phyloP scores from a whole-genome alignment of 2,329 filamentous ascomycete genomes.

The Shiraia sp. region DNA sequence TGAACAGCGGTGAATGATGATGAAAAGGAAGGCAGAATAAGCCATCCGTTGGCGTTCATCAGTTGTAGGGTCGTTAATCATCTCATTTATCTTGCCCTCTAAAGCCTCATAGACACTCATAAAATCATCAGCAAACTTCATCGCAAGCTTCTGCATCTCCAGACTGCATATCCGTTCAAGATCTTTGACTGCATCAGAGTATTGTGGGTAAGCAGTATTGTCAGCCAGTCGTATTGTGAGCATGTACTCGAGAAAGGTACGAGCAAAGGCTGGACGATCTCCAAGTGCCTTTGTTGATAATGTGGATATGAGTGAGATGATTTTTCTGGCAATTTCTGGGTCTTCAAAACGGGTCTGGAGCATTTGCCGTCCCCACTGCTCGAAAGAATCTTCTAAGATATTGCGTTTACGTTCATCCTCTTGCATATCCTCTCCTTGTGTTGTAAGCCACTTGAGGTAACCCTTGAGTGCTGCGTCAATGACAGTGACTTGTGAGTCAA shows the following conservation, averaged over 20 bases:
- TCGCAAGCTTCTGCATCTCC: slow-evolving; percentile 85
- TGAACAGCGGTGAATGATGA: slow-evolving; percentile 85
- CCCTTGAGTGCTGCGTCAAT: slow-evolving; percentile 88
- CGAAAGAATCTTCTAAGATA: slow-evolving; percentile 65
- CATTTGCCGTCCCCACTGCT: slow-evolving; percentile 74
- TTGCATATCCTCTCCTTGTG: slow-evolving; percentile 56
- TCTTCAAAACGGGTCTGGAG: slow-evolving; percentile 77
- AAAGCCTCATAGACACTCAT: slow-evolving; percentile 86
- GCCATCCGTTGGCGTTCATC: slow-evolving; percentile 86
- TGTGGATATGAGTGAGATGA: slow-evolving; percentile 80
- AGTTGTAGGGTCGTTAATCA: slow-evolving; percentile 70
- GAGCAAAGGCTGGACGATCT: slow-evolving; percentile 77
- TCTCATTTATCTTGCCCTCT: slow-evolving; percentile 78
- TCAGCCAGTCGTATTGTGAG: slow-evolving; percentile 79
- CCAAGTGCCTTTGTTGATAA: slow-evolving; percentile 82
- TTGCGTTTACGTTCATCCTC: slow-evolving; percentile 55
- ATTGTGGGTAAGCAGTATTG: slow-evolving; percentile 70
- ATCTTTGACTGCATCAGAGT: slow-evolving; percentile 87
- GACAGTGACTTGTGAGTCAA: slow-evolving; percentile 88
- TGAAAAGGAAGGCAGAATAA: slow-evolving; percentile 88
- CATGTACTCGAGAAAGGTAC: slow-evolving; percentile 89
- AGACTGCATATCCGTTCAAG: slow-evolving; percentile 82
- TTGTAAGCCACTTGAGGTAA: slow-evolving; percentile 76
- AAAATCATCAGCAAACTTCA: slow-evolving; percentile 89
- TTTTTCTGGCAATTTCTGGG: slow-evolving; percentile 78